Conservation (phyloP, 139 green algal species). For the Tetraselmis striata region DNA sequence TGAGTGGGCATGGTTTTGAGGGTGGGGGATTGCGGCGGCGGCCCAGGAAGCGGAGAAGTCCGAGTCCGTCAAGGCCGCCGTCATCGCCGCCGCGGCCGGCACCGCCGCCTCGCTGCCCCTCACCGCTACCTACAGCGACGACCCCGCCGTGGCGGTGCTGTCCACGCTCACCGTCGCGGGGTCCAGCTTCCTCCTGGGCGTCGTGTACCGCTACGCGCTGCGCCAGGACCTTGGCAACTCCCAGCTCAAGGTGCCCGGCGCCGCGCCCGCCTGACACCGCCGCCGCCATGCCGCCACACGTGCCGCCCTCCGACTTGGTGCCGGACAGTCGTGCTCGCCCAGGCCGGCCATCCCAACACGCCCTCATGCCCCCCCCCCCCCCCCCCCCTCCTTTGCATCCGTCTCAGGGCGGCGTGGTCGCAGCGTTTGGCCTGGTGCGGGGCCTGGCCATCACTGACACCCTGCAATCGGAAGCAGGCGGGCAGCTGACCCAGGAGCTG, state of each 20-base stretch:
- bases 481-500: conserved; percentile 23
- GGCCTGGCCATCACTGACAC: conserved; percentile 26
- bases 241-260: conserved; percentile 36
- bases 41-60: conserved; percentile 41
- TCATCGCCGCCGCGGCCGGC: conserved; percentile 33
- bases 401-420: conserved; percentile 37
- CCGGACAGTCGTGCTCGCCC: too few relatives aligned
- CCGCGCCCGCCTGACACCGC: too few relatives aligned
- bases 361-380: too few relatives aligned
- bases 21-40: neutral
- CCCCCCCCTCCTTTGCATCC: neutral
- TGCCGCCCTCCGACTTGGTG: too few relatives aligned
- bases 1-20: neutral
- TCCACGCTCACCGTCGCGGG: conserved; percentile 14
- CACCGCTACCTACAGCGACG: neutral
- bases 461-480: conserved; percentile 10
- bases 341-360: too few relatives aligned
- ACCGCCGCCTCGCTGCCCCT: conserved; percentile 37
- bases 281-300: too few relatives aligned
- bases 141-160: conserved; percentile 8
- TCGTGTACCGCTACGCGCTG: conserved; percentile 54
- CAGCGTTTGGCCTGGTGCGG: conserved; percentile 55
- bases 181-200: conserved; percentile 49
- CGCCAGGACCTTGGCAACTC: conserved; percentile 29
- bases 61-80: conserved; percentile 55